phyloP scores from a whole-genome alignment of 2,329 filamentous ascomycete species.

The Sporothrix inflata region DNA sequence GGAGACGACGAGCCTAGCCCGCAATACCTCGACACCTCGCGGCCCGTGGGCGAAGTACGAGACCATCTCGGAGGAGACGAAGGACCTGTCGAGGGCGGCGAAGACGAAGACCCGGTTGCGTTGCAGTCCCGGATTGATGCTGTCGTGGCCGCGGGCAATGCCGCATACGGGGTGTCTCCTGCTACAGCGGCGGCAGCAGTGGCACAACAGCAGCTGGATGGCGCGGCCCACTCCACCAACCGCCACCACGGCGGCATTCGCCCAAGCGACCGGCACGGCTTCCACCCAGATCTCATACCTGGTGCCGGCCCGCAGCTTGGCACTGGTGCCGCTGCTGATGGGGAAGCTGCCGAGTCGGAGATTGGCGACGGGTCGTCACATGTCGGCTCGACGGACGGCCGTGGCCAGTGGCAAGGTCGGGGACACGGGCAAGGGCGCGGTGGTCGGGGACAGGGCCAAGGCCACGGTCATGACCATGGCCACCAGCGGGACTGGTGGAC shows the following conservation, averaged over 20 bases:
- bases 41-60: constrained; percentile 37
- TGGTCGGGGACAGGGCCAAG: neutral
- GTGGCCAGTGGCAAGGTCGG: constrained; percentile 1
- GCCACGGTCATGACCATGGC: constrained; percentile 1
- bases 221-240: constrained; percentile 28
- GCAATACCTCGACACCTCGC: constrained; percentile 42
- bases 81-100: neutral
- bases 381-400: neutral
- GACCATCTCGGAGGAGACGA: neutral
- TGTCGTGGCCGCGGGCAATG: constrained; percentile 35
- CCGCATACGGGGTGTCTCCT: constrained; percentile 20
- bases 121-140: constrained; percentile 38
- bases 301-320: neutral
- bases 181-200: neutral
- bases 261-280: constrained; percentile 24
- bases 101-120: constrained; percentile 15
- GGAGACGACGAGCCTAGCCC: constrained; percentile 35
- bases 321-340: neutral
- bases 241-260: constrained; percentile 1
- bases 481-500: constrained; percentile 56
- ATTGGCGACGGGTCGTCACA: neutral
- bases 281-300: constrained; percentile 11
- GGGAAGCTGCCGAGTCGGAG: neutral
- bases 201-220: constrained; percentile 31
- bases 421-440: neutral